Evolutionary conservation across 495 filamentous ascomycete genomes (phyloP).

Genomic region (Aspergillus nanangensis): DNA sequence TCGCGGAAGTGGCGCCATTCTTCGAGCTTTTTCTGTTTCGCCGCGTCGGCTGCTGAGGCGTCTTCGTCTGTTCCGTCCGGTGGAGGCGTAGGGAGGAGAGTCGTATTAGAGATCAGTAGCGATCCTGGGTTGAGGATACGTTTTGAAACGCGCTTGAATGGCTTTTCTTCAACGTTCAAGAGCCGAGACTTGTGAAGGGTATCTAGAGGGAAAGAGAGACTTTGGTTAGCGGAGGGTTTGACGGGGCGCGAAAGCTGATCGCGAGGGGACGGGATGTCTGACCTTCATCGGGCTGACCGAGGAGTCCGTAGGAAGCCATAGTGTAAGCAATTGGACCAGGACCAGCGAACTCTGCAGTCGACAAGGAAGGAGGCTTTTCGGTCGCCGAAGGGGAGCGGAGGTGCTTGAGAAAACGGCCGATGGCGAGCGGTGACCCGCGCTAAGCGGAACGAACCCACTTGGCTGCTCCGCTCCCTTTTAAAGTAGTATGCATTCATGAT

Average conservation of each 20-base stretch:
- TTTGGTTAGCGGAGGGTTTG: conserved; percentile 6
- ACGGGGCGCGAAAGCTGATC: not conserved
- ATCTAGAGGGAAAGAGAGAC: conserved; percentile 44
- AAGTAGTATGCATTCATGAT: too few species aligned
- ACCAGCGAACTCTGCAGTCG: not conserved
- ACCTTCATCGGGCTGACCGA: conserved; percentile 53
- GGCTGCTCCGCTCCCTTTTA: not conserved
- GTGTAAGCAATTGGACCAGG: not conserved
- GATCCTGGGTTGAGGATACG: conserved; percentile 65
- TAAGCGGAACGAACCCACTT: conserved; percentile 9
- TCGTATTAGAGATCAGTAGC: conserved; percentile 46
- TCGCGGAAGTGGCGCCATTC: conserved; percentile 62
- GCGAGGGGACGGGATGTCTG: not conserved
- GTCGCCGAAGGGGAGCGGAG: conserved; percentile 10
- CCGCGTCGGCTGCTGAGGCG: conserved; percentile 23
- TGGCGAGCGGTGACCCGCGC: conserved; percentile 18
- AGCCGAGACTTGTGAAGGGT: conserved; percentile 88
- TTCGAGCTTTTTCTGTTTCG: conserved; percentile 46
- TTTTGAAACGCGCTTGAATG: conserved; percentile 85
- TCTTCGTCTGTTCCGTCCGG: conserved; percentile 56
- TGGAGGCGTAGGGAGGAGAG: conserved; percentile 64
- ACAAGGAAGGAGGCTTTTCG: conserved; percentile 3
- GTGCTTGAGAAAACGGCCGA: conserved; percentile 10
- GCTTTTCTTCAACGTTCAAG: conserved; percentile 86
- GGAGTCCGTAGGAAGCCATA: conserved; percentile 45